These are phyloP conservation scores for Parastagonospora avenae DNA, from an alignment of 2,329 filamentous ascomycete genomes.

Conservation along the genomic window DNA sequence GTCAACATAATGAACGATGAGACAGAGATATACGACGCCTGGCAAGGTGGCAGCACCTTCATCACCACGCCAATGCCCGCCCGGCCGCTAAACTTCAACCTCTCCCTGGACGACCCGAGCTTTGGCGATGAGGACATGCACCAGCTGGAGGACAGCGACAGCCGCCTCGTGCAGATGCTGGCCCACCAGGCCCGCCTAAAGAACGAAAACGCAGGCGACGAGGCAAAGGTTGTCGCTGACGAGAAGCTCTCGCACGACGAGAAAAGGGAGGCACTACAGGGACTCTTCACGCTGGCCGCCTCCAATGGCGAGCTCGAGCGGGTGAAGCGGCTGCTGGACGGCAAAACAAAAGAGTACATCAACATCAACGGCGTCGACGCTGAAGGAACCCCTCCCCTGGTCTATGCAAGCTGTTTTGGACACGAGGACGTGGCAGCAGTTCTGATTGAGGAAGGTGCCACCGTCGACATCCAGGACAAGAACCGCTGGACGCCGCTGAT, in stretches of 20 bases:
- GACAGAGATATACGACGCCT: conserved; percentile 98
- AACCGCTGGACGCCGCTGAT: conserved; percentile 98
- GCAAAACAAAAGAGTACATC: conserved; percentile 74
- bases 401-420: conserved; percentile 98
- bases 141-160: conserved; percentile 75
- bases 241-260: conserved; percentile 74
- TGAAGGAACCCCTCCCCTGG: conserved; percentile 93
- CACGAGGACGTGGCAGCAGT: conserved; percentile 87
- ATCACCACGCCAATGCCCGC: conserved; percentile 84
- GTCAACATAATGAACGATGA: conserved; percentile 72
- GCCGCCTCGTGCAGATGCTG: conserved; percentile 91
- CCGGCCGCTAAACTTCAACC: conserved; percentile 83
- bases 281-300: conserved; percentile 89
- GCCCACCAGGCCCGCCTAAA: conserved; percentile 89
- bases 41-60: conserved; percentile 77
- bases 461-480: conserved; percentile 90
- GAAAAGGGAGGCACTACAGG: conserved; percentile 83
- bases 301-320: conserved; percentile 92
- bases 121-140: conserved; percentile 70
- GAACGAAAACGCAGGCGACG: conserved; percentile 70
- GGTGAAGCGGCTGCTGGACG: conserved; percentile 75
- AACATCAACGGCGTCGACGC: conserved; percentile 89
- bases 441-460: conserved; percentile 81
- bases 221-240: conserved; percentile 77
- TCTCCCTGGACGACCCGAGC: conserved; percentile 78